A percentile compares a stretch with the other conserved stretches of the same genome.
Conservation (phyloP, 2,329 filamentous ascomycete genomes). For the Verticillium dahliae region DNA sequence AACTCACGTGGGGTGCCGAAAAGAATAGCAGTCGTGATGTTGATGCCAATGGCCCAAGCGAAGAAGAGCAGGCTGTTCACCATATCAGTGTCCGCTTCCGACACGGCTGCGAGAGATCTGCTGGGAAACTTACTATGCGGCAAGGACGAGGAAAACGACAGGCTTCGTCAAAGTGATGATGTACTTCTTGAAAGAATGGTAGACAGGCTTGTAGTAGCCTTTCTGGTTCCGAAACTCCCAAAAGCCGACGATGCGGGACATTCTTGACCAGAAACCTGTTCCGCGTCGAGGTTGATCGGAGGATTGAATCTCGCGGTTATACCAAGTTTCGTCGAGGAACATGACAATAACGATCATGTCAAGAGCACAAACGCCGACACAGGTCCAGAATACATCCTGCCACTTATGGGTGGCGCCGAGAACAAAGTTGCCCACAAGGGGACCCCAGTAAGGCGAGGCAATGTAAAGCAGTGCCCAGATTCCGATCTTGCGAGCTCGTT, state of each 20-base stretch:
- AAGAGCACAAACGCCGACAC: conserved; percentile 29
- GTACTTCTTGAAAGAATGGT: conserved; percentile 30
- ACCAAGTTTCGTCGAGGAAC: conserved; percentile 43
- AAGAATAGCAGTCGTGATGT: conserved; percentile 48
- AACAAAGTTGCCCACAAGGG: conserved; percentile 40
- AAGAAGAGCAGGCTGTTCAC: conserved; percentile 26
- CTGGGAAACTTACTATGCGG: conserved; percentile 22
- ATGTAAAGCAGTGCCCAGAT: conserved; percentile 37
- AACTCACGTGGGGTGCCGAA: conserved; percentile 28
- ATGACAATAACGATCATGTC: conserved; percentile 29
- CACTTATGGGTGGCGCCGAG: conserved; percentile 32
- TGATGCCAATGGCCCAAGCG: conserved; percentile 47
- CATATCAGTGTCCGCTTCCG: neutral
- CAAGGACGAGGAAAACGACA: conserved; percentile 23
- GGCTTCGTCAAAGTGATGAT: conserved; percentile 31
- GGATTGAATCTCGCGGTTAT: conserved; percentile 32
- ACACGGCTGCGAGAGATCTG: neutral
- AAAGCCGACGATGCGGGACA: conserved; percentile 9
- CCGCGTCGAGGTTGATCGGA: conserved; percentile 26
- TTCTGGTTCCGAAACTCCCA: neutral
- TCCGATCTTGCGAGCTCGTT: conserved; percentile 43
- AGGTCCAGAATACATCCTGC: conserved; percentile 41
- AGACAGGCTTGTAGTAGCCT: neutral
- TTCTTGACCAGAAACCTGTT: conserved; percentile 10
- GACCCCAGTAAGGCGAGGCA: conserved; percentile 36